phyloP scores from a whole-genome alignment of 495 filamentous ascomycete species.

The Saxophila tyrrhenica region DNA sequence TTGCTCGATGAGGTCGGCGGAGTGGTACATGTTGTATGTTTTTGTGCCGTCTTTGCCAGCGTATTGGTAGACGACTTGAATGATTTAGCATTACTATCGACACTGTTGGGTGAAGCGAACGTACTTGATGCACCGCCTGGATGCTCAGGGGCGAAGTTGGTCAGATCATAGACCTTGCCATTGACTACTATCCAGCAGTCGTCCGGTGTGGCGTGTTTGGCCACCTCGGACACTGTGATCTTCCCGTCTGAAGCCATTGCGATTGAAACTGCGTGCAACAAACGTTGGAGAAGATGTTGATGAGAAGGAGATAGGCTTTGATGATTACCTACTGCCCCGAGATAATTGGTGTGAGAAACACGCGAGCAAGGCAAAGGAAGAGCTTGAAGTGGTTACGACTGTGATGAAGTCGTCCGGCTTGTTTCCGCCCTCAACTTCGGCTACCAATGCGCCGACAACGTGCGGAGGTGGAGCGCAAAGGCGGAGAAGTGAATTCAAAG shows the following conservation, averaged over 20 bases:
- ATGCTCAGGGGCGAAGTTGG: slow-evolving; percentile 21
- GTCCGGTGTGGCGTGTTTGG: slow-evolving; percentile 18
- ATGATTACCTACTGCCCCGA: neutral
- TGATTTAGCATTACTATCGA: too few species aligned
- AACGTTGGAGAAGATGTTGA: neutral
- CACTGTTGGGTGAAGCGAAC: too few species aligned
- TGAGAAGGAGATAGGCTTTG: neutral
- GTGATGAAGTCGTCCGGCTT: too few species aligned
- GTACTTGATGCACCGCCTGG: slow-evolving; percentile 20
- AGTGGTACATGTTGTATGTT: slow-evolving; percentile 21
- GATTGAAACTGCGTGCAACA: neutral
- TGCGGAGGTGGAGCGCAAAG: too few species aligned
- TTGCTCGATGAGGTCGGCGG: slow-evolving; percentile 13
- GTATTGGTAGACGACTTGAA: slow-evolving; percentile 20
- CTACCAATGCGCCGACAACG: too few species aligned
- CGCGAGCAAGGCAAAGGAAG: too few species aligned
- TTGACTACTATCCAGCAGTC: slow-evolving; percentile 25
- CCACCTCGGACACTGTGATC: slow-evolving; percentile 14
- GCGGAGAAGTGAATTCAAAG: too few species aligned
- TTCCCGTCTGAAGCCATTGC: slow-evolving; percentile 7
- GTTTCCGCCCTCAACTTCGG: too few species aligned
- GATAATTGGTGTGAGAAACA: too few species aligned
- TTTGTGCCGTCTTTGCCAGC: slow-evolving; percentile 21
- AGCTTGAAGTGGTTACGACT: too few species aligned
- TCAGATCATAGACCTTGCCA: slow-evolving; percentile 22